phyloP scores from a whole-genome alignment of 2,329 filamentous ascomycete species.

The Fusarium robinianum region DNA sequence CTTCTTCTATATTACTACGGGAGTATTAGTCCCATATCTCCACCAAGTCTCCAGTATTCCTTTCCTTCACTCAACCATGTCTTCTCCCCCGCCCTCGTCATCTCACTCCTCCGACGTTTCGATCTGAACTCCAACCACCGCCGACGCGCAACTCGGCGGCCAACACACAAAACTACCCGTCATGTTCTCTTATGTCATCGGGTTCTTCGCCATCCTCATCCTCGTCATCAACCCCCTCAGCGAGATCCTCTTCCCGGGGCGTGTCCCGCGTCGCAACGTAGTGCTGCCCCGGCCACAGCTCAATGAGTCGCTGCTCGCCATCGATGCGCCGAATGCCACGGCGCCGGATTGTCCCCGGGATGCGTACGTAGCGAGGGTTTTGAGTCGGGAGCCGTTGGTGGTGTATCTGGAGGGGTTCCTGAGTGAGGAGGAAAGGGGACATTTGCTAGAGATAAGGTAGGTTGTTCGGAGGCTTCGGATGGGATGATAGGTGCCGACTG shows the following conservation, averaged over 20 bases:
- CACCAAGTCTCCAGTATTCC: no score
- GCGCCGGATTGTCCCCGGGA: conserved; percentile 45
- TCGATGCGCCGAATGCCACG: conserved; percentile 48
- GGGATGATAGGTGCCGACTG: background rate
- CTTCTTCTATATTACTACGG: no score
- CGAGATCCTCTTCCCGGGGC: conserved; percentile 42
- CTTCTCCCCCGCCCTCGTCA: no score
- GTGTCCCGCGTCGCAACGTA: conserved; percentile 17
- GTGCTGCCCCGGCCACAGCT: conserved; percentile 50
- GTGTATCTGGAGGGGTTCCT: conserved; percentile 60
- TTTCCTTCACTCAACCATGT: no score
- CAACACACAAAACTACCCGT: no score
- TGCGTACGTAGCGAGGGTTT: conserved; percentile 52
- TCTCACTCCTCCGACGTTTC: no score
- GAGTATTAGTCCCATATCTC: no score
- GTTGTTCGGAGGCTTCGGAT: conserved; percentile 8
- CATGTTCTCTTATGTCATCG: conserved; percentile 54
- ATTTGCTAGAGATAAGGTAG: conserved; percentile 58
- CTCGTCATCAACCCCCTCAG: conserved; percentile 51
- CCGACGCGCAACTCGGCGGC: no score
- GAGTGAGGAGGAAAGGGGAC: conserved; percentile 47
- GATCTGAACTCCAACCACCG: background rate
- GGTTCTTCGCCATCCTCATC: conserved; percentile 47
- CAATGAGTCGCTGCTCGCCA: conserved; percentile 56
- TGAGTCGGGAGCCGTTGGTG: conserved; percentile 56